phyloP scores from a whole-genome alignment of 73 alveolate genomes.

The Tetrahymena thermophila region DNA sequence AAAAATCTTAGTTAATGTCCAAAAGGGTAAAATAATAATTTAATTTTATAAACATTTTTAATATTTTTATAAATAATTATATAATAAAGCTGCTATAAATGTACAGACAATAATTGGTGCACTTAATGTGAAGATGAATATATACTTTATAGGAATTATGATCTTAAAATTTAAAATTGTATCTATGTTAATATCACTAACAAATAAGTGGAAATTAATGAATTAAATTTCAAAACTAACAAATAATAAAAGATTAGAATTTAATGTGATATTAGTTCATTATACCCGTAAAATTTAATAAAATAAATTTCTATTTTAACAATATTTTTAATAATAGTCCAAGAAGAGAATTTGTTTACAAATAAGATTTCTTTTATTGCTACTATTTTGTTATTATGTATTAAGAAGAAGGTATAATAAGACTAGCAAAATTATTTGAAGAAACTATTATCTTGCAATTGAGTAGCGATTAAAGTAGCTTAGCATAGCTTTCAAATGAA shows the following conservation, averaged over 20 bases:
- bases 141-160: not conserved
- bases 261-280: not conserved
- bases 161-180: not conserved
- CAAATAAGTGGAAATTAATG: not conserved
- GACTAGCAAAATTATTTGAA: not conserved
- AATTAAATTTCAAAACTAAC: too few relatives aligned
- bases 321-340: not conserved
- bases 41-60: not conserved
- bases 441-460: not conserved
- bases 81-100: not conserved
- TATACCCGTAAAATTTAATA: not conserved
- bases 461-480: too few relatives aligned
- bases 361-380: not conserved
- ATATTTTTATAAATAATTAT: not conserved
- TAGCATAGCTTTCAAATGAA: not conserved
- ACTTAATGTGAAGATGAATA: not conserved
- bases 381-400: not conserved
- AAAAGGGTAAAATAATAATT: not conserved
- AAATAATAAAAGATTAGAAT: not conserved
- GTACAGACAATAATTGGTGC: not conserved
- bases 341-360: not conserved
- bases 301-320: not conserved
- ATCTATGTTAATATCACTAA: not conserved
- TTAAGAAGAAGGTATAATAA: not conserved
- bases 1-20: not conserved